Base-by-base conservation (phyloP, 805 yeast species). In the Naumovozyma castellii region DNA sequence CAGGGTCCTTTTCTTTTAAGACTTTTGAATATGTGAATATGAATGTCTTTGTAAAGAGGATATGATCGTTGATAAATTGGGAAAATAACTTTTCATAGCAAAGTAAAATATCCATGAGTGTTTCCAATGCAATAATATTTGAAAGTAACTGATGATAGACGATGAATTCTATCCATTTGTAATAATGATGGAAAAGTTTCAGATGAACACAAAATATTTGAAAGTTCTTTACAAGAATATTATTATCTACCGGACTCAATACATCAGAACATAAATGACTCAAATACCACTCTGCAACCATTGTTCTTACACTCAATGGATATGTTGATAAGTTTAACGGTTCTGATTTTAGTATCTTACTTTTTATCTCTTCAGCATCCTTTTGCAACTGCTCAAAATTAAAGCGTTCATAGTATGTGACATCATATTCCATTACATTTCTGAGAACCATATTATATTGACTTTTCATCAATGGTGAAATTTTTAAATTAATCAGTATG, bases 401-500 rank as follows among this genome's bases (percentile, higher is more conserved):
- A 48, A 50, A 54, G 46, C 66, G 20, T 61, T 70, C 44, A 34
- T 48, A 60, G 32, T 40, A 54, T 5, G 45, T 35, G 4, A 59
- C 55, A 32, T 72, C 66, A 44, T 71, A 71, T 37, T 62, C 65
- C 30, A 62, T 59, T 1, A 78, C 68, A 42, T 72, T 73, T 44
- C 69, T 71, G 38, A 78, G 57, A 12, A 77, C 72, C 59, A 71
- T 70, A 38, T 72, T 72, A 31, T 76, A 72, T 46, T 79, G 81
- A 42, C 69, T 69, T 46, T 73, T 71, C 60, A 64, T 67, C 17
- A 66, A 56, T 1, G 60, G 62, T n/a, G 63, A 56, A 8, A 73
- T 71, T 2, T 81, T 84, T 30, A 84, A 57, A 41, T 79, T 76
- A 44, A 73, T 71, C 40, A 83, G 61, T 6, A 83, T 67, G 9